These are phyloP conservation scores for Raphidocelis subcapitata DNA, from an alignment of 139 green algal species.

Conservation along the genomic window DNA sequence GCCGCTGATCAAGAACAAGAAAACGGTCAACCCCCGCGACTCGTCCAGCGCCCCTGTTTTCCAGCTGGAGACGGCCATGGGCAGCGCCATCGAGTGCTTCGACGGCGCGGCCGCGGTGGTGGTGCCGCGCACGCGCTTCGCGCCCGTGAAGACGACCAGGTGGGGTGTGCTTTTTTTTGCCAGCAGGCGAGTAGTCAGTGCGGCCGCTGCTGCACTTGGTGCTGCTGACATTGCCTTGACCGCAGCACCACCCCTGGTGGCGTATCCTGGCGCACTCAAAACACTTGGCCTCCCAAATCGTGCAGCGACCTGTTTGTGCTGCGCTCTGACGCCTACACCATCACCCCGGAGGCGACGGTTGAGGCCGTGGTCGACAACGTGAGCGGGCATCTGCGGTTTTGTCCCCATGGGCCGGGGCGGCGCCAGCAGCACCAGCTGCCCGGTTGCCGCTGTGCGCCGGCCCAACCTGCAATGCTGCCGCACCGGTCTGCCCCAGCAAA, in stretches of 20 bases:
- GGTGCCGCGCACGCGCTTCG: constrained; percentile 86
- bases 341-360: constrained; percentile 72
- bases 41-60: constrained; percentile 66
- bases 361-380: constrained; percentile 42
- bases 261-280: too few species aligned
- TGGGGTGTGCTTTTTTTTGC: too few species aligned
- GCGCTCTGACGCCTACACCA: constrained; percentile 61
- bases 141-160: constrained; percentile 86
- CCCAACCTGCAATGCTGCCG: neutral
- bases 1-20: constrained; percentile 94
- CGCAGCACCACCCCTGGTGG: too few species aligned
- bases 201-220: too few species aligned
- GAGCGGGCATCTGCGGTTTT: constrained; percentile 10
- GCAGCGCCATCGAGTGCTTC: constrained; percentile 91
- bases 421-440: neutral
- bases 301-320: constrained; percentile 89
- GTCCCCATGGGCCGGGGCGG: neutral
- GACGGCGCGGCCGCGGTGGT: constrained; percentile 78
- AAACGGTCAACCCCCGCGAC: constrained; percentile 92
- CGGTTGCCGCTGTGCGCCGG: neutral
- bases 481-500: neutral
- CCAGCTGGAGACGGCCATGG: constrained; percentile 93
- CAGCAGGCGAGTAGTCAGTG: too few species aligned
- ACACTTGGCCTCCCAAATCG: too few species aligned
- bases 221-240: too few species aligned